Evolutionary conservation across 2,329 filamentous ascomycete genomes (phyloP), one percentile per base, ranked within the genome.

Genomic region (Cladophialophora carrionii): DNA sequence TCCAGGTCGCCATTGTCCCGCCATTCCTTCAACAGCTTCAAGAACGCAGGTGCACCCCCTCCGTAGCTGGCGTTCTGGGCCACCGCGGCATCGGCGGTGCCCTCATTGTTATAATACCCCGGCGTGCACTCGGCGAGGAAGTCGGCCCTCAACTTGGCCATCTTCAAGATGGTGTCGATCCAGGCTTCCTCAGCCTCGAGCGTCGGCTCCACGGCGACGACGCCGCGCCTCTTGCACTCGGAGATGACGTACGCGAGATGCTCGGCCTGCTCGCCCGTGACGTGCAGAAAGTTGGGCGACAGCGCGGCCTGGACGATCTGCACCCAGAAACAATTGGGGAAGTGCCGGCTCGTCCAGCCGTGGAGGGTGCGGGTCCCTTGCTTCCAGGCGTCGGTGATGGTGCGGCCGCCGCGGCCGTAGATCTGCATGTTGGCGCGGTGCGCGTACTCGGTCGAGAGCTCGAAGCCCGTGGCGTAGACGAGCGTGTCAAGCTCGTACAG

Each of bases 401-500:
- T 70, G n/a, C 52, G 10, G 9, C 72, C 71, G 55, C 72, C 60
- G 20, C 71, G 70, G 10, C 74, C 74, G 10, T 66, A 20, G 8
- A 76, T 61, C 24, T 74, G 64, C 59, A 71, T 74, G 22, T 69
- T 71, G 0, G 71, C 37, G 24, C 61, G 55, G 37, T 68, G 62
- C 8, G 62, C 43, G 37, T 53, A 68, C 14, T 58, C 59, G 3
- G 65, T 66, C 4, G 65, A 60, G 17, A 71, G 63, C 26, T 69
- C 68, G 67, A 78, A 84, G 5, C 82, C 82, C 0, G 82, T 84
- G 5, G 76, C 76, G 65, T 78, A 79, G 61, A 84, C 76, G 12
- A 84, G 72, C 22, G 79, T 71, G 65, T 84, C 82, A 41, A 84
- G 63, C 4, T 78, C 74, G 68, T 85, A 83, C 53, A 84, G 80